Evolutionary conservation across 129 eudicot species (phyloP).

Genomic region (Centaurea solstitialis): DNA sequence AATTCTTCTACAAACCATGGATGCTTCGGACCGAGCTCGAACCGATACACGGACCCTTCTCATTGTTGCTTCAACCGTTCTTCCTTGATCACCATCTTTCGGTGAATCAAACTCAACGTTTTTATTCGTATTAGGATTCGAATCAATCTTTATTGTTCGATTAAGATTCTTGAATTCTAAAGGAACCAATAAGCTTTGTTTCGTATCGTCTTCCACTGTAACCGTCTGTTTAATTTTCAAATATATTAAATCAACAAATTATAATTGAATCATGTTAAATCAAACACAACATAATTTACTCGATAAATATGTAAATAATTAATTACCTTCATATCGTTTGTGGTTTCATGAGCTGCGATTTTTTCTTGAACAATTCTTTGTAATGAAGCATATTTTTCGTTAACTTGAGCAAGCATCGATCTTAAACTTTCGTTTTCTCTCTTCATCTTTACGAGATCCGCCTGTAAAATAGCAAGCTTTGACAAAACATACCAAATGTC

Average conservation of each 20-base stretch:
- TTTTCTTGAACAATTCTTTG: conserved; percentile 45
- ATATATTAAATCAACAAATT: not conserved
- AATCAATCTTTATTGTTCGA: conserved; percentile 1
- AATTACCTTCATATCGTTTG: conserved; percentile 17
- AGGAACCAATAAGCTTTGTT: conserved; percentile 31
- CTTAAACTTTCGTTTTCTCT: conserved; percentile 54
- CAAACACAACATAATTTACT: not conserved
- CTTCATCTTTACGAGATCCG: conserved; percentile 48
- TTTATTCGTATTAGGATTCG: conserved; percentile 8
- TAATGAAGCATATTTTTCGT: conserved; percentile 39
- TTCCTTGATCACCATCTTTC: conserved; percentile 22
- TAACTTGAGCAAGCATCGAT: conserved; percentile 48
- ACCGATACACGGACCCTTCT: conserved; percentile 56
- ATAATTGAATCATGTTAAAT: not conserved
- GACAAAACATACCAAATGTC: not conserved
- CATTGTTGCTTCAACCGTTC: conserved; percentile 29
- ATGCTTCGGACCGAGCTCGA: conserved; percentile 52
- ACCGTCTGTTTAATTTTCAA: conserved; percentile 1
- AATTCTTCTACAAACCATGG: conserved; percentile 32
- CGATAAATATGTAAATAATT: not conserved
- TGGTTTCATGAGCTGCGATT: conserved; percentile 1
- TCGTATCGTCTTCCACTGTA: conserved; percentile 16
- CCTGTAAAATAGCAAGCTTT: conserved; percentile 39
- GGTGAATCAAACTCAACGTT: conserved; percentile 9
- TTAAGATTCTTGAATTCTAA: conserved; percentile 36